Evolutionary conservation across 2,329 filamentous ascomycete genomes (phyloP).

Genomic region (Xylaria multiplex): DNA sequence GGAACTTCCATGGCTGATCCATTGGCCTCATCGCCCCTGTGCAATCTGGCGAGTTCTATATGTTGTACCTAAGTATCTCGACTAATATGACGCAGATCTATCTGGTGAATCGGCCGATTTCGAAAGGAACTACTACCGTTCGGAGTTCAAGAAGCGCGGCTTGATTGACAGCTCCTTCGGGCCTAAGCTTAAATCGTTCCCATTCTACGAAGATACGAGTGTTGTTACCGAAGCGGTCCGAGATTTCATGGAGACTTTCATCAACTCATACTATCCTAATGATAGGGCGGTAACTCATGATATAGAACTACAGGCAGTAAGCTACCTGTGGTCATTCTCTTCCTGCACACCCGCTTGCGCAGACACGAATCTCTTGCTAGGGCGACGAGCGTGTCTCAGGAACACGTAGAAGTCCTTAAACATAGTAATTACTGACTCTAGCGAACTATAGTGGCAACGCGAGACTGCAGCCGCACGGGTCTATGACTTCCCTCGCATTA

Average conservation of each 20-base stretch:
- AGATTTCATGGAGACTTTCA: slow-evolving; percentile 53
- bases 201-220: slow-evolving; percentile 56
- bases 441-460: slow-evolving; percentile 49
- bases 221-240: slow-evolving; percentile 51
- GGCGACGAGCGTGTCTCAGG: too few relatives aligned
- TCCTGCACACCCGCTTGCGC: too few relatives aligned
- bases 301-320: slow-evolving; percentile 51
- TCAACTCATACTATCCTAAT: slow-evolving; percentile 56
- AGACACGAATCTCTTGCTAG: too few relatives aligned
- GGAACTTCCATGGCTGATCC: too few relatives aligned
- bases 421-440: not conserved
- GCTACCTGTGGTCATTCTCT: not conserved
- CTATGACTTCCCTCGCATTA: slow-evolving; percentile 53
- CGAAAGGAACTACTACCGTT: slow-evolving; percentile 25
- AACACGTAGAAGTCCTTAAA: too few relatives aligned
- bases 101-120: slow-evolving; percentile 25
- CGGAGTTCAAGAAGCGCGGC: slow-evolving; percentile 47
- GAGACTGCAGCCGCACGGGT: slow-evolving; percentile 53
- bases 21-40: too few relatives aligned
- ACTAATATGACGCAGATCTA: not conserved
- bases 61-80: too few relatives aligned
- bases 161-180: slow-evolving; percentile 52
- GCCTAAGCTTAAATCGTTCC: slow-evolving; percentile 54
- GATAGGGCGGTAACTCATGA: slow-evolving; percentile 50
- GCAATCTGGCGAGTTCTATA: too few relatives aligned